Evolutionary conservation across 176 grass and related monocot species (phyloP).

Genomic region (Avena atlantica): DNA sequence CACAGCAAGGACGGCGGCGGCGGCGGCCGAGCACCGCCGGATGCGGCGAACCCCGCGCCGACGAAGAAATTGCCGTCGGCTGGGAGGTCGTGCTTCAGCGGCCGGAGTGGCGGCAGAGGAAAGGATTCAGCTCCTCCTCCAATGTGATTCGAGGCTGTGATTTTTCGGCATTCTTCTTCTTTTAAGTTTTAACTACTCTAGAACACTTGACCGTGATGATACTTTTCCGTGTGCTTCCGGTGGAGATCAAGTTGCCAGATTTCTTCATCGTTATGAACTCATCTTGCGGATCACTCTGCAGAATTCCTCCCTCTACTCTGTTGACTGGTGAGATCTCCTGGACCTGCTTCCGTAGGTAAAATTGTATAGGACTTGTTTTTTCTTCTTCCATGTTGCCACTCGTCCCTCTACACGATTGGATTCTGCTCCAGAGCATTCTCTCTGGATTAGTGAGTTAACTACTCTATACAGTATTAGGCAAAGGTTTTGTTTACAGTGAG

Average conservation of each 20-base stretch:
- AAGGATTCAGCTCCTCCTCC: conserved; percentile 60
- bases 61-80: conserved; percentile 64
- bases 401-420: conserved; percentile 29
- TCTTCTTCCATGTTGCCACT: conserved; percentile 28
- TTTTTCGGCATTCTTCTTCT: neutral
- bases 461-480: neutral
- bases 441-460: conserved; percentile 34
- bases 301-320: conserved; percentile 28
- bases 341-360: conserved; percentile 37
- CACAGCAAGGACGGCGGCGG: conserved; percentile 53
- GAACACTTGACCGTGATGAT: conserved; percentile 37
- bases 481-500: conserved; percentile 21
- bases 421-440: conserved; percentile 39
- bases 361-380: conserved; percentile 38
- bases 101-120: conserved; percentile 58
- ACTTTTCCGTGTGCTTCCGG: conserved; percentile 29
- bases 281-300: conserved; percentile 15
- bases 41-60: conserved; percentile 36
- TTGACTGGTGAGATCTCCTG: conserved; percentile 35
- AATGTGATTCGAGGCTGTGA: conserved; percentile 39
- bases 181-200: conserved; percentile 36
- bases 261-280: conserved; percentile 23
- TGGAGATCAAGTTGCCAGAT: conserved; percentile 39
- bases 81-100: conserved; percentile 69
- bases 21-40: neutral